Base-by-base conservation (phyloP, 2,329 filamentous ascomycete species). In the Fusarium tupiense region DNA sequence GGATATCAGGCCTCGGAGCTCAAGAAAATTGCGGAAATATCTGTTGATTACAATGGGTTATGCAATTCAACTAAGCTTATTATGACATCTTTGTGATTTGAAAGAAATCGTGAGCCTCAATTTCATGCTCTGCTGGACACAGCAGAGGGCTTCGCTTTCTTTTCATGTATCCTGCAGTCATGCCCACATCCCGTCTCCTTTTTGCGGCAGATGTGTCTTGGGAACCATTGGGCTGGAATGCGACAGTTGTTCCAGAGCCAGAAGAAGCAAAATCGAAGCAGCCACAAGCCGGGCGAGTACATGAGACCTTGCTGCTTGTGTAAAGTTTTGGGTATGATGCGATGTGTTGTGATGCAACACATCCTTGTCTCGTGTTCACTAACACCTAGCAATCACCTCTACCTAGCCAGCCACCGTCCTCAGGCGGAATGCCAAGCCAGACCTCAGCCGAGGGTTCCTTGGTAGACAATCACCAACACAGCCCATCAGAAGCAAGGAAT, bases 301-400 rank as follows among this genome's bases (percentile, higher is more conserved):
- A 73, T 57, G 62, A 41, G 24, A 61, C 26, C 31, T 63, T 54
- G 37, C 20, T 40, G 52, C 58, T 33, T 61, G 59, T 59, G 69
- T 44, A 20, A 69, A 33, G 50, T 61, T 52, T 57, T 74, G 69
- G 67, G 63, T 77, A 57, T 59, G 53, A 73, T 74, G 64, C 41
- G 40, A 61, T 72, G 54, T 56, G 66, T 65, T 60, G 61, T 74
- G 73, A 75, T 76, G 73, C 62, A 72, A 66, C 62, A 68, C 62
- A 64, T 52, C 61, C 63, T 61, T 74, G 71, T 74, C 64, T 73
- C 53, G 64, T 75, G 53, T 60, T 64, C 64, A 69, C 68, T 61
- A 70, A 26, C 64, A 57, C 41, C 24, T 31, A 24, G 49, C 56
- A 57, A 60, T 64, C 53, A 60, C 50, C 38, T 37, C 41, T 29